Evolutionary conservation across 257 asterid genomes (phyloP).

Genomic region (Agastache rugosa): DNA sequence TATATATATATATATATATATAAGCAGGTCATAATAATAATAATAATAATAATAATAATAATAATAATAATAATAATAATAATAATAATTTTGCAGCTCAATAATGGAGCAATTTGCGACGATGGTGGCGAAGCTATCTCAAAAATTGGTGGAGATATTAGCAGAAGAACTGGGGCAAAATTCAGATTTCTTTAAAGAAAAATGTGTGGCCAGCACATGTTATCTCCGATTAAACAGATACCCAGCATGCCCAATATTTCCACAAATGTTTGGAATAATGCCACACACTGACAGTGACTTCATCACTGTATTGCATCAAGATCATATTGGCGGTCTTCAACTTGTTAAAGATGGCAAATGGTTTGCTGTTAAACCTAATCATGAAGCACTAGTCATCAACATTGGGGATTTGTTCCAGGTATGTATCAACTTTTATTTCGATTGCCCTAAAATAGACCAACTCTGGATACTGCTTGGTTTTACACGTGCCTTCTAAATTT

Average conservation of each 20-base stretch:
- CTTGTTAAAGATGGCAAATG: slow-evolving; percentile 81
- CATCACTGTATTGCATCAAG: slow-evolving; percentile 85
- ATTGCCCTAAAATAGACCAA: too few relatives aligned
- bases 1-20: too few relatives aligned
- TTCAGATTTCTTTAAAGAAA: slow-evolving; percentile 61
- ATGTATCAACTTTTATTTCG: neutral
- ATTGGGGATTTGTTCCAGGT: slow-evolving; percentile 93
- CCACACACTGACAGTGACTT: slow-evolving; percentile 97
- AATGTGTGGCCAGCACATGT: slow-evolving; percentile 70
- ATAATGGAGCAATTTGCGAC: slow-evolving; percentile 73
- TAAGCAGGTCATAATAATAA: too few relatives aligned
- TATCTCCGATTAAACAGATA: slow-evolving; percentile 86
- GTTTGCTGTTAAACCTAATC: slow-evolving; percentile 92
- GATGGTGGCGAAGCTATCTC: slow-evolving; percentile 62
- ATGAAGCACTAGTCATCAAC: slow-evolving; percentile 75
- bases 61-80: too few relatives aligned
- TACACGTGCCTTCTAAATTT: too few relatives aligned
- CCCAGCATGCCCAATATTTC: slow-evolving; percentile 66
- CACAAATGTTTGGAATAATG: slow-evolving; percentile 73
- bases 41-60: too few relatives aligned
- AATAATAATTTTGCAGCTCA: slow-evolving; percentile 43
- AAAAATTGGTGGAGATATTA: slow-evolving; percentile 60
- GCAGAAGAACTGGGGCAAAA: slow-evolving; percentile 68
- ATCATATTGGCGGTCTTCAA: slow-evolving; percentile 84
- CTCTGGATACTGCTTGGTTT: too few relatives aligned